Conservation (phyloP, 805 yeast genomes). For the Wickerhamiella lipophila region DNA sequence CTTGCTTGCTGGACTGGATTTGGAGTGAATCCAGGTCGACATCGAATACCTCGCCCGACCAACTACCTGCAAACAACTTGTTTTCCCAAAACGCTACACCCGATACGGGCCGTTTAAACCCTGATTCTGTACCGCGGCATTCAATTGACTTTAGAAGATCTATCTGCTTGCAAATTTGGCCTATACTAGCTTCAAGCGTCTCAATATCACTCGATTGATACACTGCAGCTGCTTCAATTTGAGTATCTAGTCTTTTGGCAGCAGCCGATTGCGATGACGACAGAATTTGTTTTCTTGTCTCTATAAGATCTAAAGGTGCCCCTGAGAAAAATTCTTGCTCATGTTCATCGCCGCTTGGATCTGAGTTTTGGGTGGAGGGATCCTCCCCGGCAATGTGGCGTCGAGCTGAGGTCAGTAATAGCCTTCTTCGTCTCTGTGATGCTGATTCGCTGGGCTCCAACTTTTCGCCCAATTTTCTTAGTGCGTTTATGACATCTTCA, state of each 20-base stretch:
- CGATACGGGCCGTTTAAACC: slow-evolving; percentile 59
- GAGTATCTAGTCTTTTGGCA: background rate
- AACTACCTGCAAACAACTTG: slow-evolving; percentile 56
- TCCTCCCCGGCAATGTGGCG: background rate
- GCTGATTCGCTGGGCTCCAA: slow-evolving; percentile 48
- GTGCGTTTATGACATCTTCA: slow-evolving; percentile 40
- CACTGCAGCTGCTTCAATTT: background rate
- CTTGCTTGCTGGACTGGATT: slow-evolving; percentile 29
- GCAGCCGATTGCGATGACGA: background rate
- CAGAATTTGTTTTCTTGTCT: background rate
- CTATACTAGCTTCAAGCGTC: background rate
- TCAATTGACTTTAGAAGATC: slow-evolving; percentile 28
- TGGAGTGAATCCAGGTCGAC: slow-evolving; percentile 14
- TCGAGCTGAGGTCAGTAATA: slow-evolving; percentile 34
- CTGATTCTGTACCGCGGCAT: slow-evolving; percentile 55
- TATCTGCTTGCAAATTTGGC: background rate
- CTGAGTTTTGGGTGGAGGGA: slow-evolving; percentile 20
- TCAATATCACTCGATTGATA: background rate
- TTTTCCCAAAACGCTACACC: slow-evolving; percentile 33
- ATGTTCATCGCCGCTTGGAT: slow-evolving; percentile 15
- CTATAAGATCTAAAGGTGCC: background rate
- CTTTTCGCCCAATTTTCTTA: slow-evolving; percentile 46
- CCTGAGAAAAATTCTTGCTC: slow-evolving; percentile 13
- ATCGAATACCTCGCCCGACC: slow-evolving; percentile 64
- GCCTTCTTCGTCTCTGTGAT: slow-evolving; percentile 47